Conservation (phyloP, 192 early-diverging fungal species). For the Physocladia obscura region DNA sequence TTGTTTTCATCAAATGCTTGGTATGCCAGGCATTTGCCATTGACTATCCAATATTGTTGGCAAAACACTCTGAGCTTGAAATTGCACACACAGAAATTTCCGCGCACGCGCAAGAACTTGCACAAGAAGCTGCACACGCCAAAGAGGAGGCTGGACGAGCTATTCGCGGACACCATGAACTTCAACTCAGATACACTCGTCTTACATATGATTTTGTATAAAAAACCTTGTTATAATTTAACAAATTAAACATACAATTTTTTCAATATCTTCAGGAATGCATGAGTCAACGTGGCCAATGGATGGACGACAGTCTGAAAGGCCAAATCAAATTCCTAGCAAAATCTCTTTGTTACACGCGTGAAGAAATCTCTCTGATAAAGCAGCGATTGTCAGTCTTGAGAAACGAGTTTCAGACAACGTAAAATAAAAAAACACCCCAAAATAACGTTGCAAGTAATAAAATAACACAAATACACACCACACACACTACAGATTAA, state of each 20-base stretch:
- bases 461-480: too few relatives aligned
- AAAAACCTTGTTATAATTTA: not conserved
- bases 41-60: constrained; percentile 20
- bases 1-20: not conserved
- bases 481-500: too few relatives aligned
- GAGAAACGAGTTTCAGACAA: not conserved
- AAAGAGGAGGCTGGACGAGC: constrained; percentile 14
- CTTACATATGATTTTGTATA: constrained; percentile 28
- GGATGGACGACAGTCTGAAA: constrained; percentile 29
- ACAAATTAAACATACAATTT: not conserved
- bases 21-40: constrained; percentile 2
- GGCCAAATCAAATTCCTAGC: constrained; percentile 14
- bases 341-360: not conserved
- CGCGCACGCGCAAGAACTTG: constrained; percentile 7
- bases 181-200: constrained; percentile 30
- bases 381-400: not conserved
- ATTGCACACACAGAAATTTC: not conserved
- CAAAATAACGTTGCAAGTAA: too few relatives aligned
- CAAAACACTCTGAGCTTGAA: constrained; percentile 18
- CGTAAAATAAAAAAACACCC: not conserved
- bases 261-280: constrained; percentile 4
- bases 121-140: not conserved
- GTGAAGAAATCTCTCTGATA: not conserved
- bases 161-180: constrained; percentile 24
- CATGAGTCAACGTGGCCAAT: not conserved